Percentiles rank a stretch among this genome's conserved stretches.
Conservation (phyloP, 768 basidiomycete genomes). For the Auriculariales sp. region DNA sequence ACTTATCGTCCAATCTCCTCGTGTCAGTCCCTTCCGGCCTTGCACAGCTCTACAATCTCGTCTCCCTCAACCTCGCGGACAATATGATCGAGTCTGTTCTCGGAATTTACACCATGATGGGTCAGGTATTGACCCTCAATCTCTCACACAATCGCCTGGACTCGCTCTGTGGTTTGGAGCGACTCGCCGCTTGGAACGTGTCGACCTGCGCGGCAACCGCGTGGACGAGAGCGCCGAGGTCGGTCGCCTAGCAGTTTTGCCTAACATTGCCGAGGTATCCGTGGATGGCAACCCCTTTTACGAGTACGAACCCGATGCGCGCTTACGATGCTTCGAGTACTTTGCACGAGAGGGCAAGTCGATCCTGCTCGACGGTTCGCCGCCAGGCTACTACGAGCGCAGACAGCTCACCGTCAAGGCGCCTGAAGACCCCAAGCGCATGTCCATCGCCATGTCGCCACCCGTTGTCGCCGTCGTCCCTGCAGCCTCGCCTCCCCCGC, state of each 20-base stretch:
- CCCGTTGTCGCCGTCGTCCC: slow-evolving; percentile 43
- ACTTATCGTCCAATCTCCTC: slow-evolving; percentile 83
- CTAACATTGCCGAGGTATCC: slow-evolving; percentile 70
- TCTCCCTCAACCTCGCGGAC: slow-evolving; percentile 87
- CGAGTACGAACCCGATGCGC: slow-evolving; percentile 53
- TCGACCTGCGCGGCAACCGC: slow-evolving; percentile 70
- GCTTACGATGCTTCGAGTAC: slow-evolving; percentile 65
- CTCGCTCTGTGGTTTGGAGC: slow-evolving; percentile 88
- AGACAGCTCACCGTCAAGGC: slow-evolving; percentile 35
- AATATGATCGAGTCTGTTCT: slow-evolving; percentile 97
- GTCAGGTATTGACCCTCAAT: slow-evolving; percentile 64
- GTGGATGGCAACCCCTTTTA: slow-evolving; percentile 73
- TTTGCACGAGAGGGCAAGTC: slow-evolving; percentile 77
- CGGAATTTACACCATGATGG: slow-evolving; percentile 70
- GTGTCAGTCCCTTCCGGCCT: slow-evolving; percentile 76
- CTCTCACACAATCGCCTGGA: slow-evolving; percentile 79
- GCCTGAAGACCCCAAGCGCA: slow-evolving; percentile 34
- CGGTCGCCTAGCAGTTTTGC: slow-evolving; percentile 64
- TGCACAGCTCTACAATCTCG: slow-evolving; percentile 57
- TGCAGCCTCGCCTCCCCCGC: slow-evolving; percentile 6
- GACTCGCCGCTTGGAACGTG: slow-evolving; percentile 69
- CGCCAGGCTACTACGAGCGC: slow-evolving; percentile 59
- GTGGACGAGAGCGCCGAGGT: slow-evolving; percentile 77
- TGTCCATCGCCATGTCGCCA: slow-evolving; percentile 40
- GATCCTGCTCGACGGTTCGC: slow-evolving; percentile 60